Base-by-base conservation (phyloP, 331 rosid genomes). In the Pyracantha coccinea region DNA sequence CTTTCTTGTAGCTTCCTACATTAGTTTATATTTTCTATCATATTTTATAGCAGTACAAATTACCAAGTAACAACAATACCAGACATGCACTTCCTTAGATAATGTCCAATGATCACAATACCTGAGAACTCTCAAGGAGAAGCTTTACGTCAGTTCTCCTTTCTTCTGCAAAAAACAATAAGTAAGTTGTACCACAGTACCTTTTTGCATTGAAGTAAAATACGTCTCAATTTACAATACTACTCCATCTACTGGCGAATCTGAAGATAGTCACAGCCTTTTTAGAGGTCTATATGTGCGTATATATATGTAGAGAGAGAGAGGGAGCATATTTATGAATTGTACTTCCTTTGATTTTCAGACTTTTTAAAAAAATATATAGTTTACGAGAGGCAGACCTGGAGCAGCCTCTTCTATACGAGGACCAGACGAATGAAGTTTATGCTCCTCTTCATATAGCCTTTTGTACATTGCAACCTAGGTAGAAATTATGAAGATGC, bases 391-490 rank as follows among this genome's bases (percentile, higher is more conserved):
- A 45, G 38, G 74, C 61, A 38, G 68, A 95, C 99, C 97, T 86
- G 89, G 78, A 78, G 83, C 83, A 66, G 86, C 88, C 65, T 86
- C 90, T 38, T 86, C 76, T 69, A 91, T 79, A 63, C 61, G 77
- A 11, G 89, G 45, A 54, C 66, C 83, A 58, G 89, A 75, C 53
- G 79, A 78, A 71, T 86, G 88, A 83, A 75, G 93, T 66, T 66
- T 95, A 68, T 92, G 97, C 79, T 90, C 97, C 89, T 90, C 97
- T 86, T 95, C 97, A 75, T 95, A 95, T 77, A 95, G 82, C 79
- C 91, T 95, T 81, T 92, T 92, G 84, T 92, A 95, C 99, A 95
- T 90, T 0, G 96, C 86, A 62, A 94, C 97, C 99, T 94, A 75
- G 69, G 83, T 68, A 69, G 55, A 71, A 50, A 69, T 45, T 45